Evolutionary conservation across 805 yeast species (phyloP).

Genomic region (Metahyphopichia silvanorum): DNA sequence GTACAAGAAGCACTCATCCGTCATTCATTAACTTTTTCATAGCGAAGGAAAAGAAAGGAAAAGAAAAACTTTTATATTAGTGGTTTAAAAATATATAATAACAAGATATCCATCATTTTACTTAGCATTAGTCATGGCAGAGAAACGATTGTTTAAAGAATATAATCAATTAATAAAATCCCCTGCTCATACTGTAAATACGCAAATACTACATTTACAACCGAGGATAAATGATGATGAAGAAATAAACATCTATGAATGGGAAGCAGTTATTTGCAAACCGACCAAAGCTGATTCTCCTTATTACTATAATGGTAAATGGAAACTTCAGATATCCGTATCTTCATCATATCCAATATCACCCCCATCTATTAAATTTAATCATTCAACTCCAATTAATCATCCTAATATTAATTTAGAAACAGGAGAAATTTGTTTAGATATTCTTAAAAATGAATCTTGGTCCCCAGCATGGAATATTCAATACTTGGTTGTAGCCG

Average conservation of each 20-base stretch:
- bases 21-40: too few relatives aligned
- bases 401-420: constrained; percentile 39
- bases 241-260: constrained; percentile 37
- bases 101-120: too few relatives aligned
- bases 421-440: constrained; percentile 71
- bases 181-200: constrained; percentile 25
- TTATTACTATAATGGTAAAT: constrained; percentile 47
- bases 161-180: constrained; percentile 26
- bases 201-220: constrained; percentile 37
- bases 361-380: constrained; percentile 57
- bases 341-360: constrained; percentile 51
- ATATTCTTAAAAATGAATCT: constrained; percentile 50
- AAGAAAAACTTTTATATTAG: too few relatives aligned
- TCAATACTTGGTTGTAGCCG: constrained; percentile 52
- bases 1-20: too few relatives aligned
- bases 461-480: constrained; percentile 81
- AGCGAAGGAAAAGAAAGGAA: too few relatives aligned
- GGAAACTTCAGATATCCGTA: constrained; percentile 47
- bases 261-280: constrained; percentile 53
- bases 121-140: constrained; percentile 26
- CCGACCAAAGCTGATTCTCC: constrained; percentile 44
- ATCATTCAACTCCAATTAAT: constrained; percentile 30
- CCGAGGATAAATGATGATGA: constrained; percentile 37
- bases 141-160: constrained; percentile 39
- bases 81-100: too few relatives aligned